These are phyloP conservation scores for Alternaria infectoria DNA, from an alignment of 2,329 filamentous ascomycete species.

Conservation along the genomic window DNA sequence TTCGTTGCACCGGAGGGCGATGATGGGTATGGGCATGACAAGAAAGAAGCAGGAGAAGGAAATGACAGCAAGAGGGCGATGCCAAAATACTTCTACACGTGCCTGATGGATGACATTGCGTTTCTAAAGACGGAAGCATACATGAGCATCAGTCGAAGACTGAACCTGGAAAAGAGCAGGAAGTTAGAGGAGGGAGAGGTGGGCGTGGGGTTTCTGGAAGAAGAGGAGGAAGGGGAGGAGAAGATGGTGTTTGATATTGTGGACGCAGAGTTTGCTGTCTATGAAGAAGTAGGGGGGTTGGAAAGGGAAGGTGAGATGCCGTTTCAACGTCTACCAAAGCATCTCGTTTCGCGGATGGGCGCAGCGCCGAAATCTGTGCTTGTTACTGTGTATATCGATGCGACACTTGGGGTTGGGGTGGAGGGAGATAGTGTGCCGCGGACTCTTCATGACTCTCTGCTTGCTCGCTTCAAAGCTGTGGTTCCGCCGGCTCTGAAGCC, in stretches of 20 bases:
- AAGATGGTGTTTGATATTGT: slow-evolving; percentile 4
- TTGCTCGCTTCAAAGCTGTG: not conserved
- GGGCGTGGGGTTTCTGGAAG: not conserved
- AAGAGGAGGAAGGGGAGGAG: not conserved
- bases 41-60: not conserved
- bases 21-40: not conserved
- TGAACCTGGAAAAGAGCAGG: slow-evolving; percentile 2
- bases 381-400: not conserved
- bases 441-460: not conserved
- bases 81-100: slow-evolving; percentile 1
- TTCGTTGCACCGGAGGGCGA: not conserved
- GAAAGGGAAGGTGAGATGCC: not conserved
- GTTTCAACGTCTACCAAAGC: not conserved
- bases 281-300: not conserved
- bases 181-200: not conserved
- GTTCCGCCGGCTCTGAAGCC: not conserved
- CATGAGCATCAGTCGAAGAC: not conserved
- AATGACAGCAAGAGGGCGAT: not conserved
- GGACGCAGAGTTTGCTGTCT: not conserved
- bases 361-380: not conserved
- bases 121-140: not conserved
- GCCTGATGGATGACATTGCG: not conserved
- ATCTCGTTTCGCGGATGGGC: not conserved
- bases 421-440: not conserved
- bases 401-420: not conserved